Evolutionary conservation across 2,329 filamentous ascomycete genomes (phyloP), one percentile per base, ranked within the genome.

Genomic region (Verticillium alfalfae): DNA sequence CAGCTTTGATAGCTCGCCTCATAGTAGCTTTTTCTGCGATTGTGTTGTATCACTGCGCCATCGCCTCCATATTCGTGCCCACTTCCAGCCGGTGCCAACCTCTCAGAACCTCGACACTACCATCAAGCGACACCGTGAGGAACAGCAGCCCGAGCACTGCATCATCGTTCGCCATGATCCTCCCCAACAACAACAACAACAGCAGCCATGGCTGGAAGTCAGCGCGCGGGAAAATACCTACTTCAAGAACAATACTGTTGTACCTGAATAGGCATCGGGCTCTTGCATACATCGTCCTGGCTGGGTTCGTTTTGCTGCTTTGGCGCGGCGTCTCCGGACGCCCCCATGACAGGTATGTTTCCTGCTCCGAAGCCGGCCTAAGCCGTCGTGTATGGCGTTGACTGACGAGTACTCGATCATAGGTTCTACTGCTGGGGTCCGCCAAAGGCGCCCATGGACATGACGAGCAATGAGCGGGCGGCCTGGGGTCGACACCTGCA

Each of bases 401-500:
- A 31, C 62, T 63, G 56, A 65, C 60, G 16, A 12, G 5, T n/a
- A 31, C 37, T 9, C 16, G 10, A 13, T 16, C 9, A 57, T 55
- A 98, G 94, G 78, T 97, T 96, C 78, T 96, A 97, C 79, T 99
- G 95, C 81, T 98, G 93, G 85, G 95, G 95, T 13, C 94, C 95
- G 15, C 87, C 90, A 31, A 97, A 96, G 80, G 87, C 95, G n/a
- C 95, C 95, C 60, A 96, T 96, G 88, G 88, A 95, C 66, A 97
- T 99, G 92, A 87, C 90, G 52, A 80, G 89, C 61, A 97, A 97
- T 73, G 95, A 99, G 73, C 89, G 94, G 75, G 88, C 88, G 65
- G 85, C 92, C 66, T 99, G 95, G 95, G 89, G 91, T 67, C 88
- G 87, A 62, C 93, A 97, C 72, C 81, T 95, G 65, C 88, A 93